A percentile compares a stretch with the other conserved stretches of the same genome.
phyloP scores from a whole-genome alignment of 2,329 filamentous ascomycete species.

The Fusarium buxicola region DNA sequence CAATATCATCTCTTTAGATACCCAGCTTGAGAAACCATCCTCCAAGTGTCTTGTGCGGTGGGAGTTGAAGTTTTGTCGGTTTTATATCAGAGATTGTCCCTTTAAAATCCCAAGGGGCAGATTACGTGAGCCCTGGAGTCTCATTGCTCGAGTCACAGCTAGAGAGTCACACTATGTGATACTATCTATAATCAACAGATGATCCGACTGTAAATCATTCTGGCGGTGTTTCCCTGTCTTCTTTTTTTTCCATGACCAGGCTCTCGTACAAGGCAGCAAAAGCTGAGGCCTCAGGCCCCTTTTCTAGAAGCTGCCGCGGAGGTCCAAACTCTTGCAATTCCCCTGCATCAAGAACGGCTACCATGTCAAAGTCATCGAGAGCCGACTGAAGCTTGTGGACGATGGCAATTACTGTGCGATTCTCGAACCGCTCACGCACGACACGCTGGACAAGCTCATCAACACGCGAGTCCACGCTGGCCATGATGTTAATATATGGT shows the following conservation, averaged over 20 bases:
- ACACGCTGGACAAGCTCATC: conserved; percentile 35
- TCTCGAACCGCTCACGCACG: conserved; percentile 32
- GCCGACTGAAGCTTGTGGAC: conserved; percentile 44
- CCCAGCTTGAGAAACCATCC: background rate
- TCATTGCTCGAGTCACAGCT: background rate
- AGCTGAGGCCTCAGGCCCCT: conserved; percentile 13
- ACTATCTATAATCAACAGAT: background rate
- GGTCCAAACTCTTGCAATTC: conserved; percentile 38
- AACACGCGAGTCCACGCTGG: conserved; percentile 31
- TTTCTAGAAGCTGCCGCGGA: conserved; percentile 26
- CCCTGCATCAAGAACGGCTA: conserved; percentile 37
- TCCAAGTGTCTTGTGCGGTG: background rate
- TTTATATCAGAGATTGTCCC: background rate
- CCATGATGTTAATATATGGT: background rate
- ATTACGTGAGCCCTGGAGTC: background rate
- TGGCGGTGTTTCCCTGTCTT: background rate
- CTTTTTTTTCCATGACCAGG: background rate
- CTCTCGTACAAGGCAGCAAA: conserved; percentile 32
- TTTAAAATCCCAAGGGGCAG: background rate
- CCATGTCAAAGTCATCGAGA: conserved; percentile 36
- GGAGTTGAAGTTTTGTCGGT: background rate
- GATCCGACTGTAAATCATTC: background rate
- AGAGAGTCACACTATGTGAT: background rate
- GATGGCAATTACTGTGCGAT: conserved; percentile 43
- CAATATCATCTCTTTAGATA: background rate